Evolutionary conservation across 306 rosid species (phyloP), one percentile per base, ranked within the genome.

Genomic region (Malus sieversii): DNA sequence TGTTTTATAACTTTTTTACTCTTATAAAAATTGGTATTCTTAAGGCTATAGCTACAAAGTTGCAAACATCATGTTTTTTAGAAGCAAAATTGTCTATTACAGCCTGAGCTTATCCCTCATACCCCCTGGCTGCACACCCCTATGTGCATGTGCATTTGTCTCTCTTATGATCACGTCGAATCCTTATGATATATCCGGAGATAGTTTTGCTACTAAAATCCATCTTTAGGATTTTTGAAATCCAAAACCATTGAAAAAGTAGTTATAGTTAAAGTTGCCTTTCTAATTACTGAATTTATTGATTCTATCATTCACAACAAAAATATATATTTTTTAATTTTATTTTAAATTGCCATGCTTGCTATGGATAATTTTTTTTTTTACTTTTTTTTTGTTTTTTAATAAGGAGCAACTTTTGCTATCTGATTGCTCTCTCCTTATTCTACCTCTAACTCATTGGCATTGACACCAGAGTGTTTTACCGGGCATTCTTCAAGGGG

Each of bases 401-500:
- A 12, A 6, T 38, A 14, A 38, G 55, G 62, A 23, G 1, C 51
- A 66, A 23, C 18, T 14, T 40, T 35, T 2, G 22, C 27, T 74
- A n/a, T 62, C 72, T n/a, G 46, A 33, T 59, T 68, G n/a, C 4
- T 25, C 13, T 42, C 53, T 61, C 25, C 29, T 44, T 22, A 44
- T 53, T 44, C 46, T 40, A 13, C 64, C 25, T 44, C 44, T 45
- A 72, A 18, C 68, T 18, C 72, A 55, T 77, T 69, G 72, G 69
- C 78, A 85, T 85, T 69, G 72, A 66, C 79, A 85, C 84, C 90
- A 94, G 99, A 96, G 99, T 81, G 98, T 96, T 79, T 85, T 96
- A 29, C 99, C 99, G 6, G 99, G 99, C 70, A 96, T 96, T 86
- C 99, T 96, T 86, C 99, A 92, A 86, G 99, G 99, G 75, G 99